Evolutionary conservation across 768 basidiomycete species (phyloP).

Genomic region (Hypsizygus marmoreus): DNA sequence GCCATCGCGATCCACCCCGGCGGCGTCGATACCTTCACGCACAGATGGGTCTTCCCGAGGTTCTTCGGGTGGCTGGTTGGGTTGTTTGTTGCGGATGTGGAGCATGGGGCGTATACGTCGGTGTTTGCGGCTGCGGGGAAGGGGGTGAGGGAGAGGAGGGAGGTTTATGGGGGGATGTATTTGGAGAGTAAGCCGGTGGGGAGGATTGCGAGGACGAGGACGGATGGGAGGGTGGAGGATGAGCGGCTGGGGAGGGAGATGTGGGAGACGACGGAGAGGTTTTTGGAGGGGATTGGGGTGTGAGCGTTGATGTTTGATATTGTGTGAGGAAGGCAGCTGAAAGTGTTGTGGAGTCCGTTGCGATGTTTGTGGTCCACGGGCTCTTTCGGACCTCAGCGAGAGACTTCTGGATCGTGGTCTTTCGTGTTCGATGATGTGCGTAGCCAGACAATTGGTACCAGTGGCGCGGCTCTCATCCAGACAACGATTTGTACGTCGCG

Average conservation of each 20-base stretch:
- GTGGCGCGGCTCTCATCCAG: too few relatives aligned
- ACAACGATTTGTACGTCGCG: too few relatives aligned
- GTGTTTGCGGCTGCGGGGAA: slow-evolving; percentile 31
- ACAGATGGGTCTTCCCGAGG: slow-evolving; percentile 20
- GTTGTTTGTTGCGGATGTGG: slow-evolving; percentile 18
- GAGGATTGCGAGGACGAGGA: slow-evolving; percentile 7
- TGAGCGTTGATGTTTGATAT: background rate
- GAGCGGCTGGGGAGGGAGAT: slow-evolving; percentile 11
- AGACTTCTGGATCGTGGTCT: too few relatives aligned
- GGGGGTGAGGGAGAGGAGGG: slow-evolving; percentile 19
- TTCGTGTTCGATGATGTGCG: too few relatives aligned
- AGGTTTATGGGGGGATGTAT: slow-evolving; percentile 26
- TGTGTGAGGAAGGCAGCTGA: too few relatives aligned
- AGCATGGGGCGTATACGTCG: slow-evolving; percentile 26
- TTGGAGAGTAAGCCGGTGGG: slow-evolving; percentile 15
- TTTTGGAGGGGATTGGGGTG: slow-evolving; percentile 8
- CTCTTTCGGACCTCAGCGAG: too few relatives aligned
- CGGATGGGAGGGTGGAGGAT: slow-evolving; percentile 1
- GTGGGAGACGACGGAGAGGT: slow-evolving; percentile 12
- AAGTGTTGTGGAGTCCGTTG: too few relatives aligned
- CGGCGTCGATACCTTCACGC: slow-evolving; percentile 30
- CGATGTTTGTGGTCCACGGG: too few relatives aligned
- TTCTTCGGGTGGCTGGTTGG: slow-evolving; percentile 19
- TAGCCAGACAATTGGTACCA: too few relatives aligned
- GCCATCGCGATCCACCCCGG: slow-evolving; percentile 38